Base-by-base conservation (phyloP, 2,329 filamentous ascomycete genomes). In the Zymoseptoria pseudotritici region DNA sequence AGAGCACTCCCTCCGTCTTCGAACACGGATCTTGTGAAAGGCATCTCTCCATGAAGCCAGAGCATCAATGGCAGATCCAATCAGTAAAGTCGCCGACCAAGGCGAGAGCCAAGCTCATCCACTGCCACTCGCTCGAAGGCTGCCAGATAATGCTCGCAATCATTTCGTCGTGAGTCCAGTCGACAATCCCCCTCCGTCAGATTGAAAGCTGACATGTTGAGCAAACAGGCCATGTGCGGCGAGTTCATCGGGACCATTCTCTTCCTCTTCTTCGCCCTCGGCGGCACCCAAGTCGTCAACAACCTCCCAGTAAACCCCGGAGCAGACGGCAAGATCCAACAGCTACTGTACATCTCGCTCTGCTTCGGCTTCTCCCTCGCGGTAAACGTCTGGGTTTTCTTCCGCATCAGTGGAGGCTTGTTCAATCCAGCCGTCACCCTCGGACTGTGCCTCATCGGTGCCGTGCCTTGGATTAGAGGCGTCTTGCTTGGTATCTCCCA, bases 251-350 rank as follows among this genome's bases (percentile, higher is more conserved):
- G 76, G 21, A 78, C 77, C 1, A 73, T 75, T 6, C 73, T 79
- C 60, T 79, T 79, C 56, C 70, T 79, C 31, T 78, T 74, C 70
- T 77, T 79, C 57, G 77, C 77, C 17, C 73, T 79, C 49, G 69
- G 71, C 0, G 77, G 75, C 6, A 76, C 76, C 0, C 76, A 78
- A 57, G 75, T 78, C 20, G 76, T 76, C n/a, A 78, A 78, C 65
- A 75, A 68, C 65, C 64, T 72, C 54, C 60, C 69, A 54, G 65
- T 64, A 9, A 68, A 66, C 2, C 62, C 65, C 9, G 67, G 66
- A 46, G 11, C 56, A 24, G 66, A 54, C 31, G 60, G 51, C 17
- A 53, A 53, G 22, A 29, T 29, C n/a, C 52, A 53, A n/a, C 22
- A 22, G 22, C 52, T 53, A 10, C 9, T 24, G 6, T 77, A 75